phyloP scores from a whole-genome alignment of 2,329 filamentous ascomycete species.

The Arthroderma sp. region DNA sequence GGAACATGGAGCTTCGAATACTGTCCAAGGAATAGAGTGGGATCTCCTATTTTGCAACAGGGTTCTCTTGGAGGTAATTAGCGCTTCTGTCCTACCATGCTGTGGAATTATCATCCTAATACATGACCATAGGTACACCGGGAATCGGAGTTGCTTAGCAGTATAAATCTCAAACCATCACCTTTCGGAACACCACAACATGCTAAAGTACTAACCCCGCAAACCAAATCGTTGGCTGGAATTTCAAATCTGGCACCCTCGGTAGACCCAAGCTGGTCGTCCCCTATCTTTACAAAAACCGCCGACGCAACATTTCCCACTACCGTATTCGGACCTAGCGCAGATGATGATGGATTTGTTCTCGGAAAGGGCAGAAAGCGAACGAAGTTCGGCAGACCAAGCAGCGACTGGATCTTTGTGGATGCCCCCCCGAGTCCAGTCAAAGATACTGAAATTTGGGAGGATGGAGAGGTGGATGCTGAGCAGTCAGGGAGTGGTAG shows the following conservation, averaged over 20 bases:
- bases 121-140: constrained; percentile 2
- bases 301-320: constrained; percentile 56
- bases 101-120: background rate
- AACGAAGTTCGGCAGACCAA: constrained; percentile 53
- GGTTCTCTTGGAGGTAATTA: constrained; percentile 25
- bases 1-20: constrained; percentile 18
- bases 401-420: constrained; percentile 59
- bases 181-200: background rate
- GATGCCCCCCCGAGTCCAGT: constrained; percentile 57
- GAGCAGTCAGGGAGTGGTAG: too few species aligned
- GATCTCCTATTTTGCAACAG: constrained; percentile 38
- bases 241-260: background rate
- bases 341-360: constrained; percentile 51
- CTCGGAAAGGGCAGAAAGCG: constrained; percentile 54
- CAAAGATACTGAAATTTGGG: constrained; percentile 5
- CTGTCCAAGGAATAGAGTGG: constrained; percentile 38
- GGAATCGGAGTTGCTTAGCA: constrained; percentile 1
- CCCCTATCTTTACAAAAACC: constrained; percentile 68
- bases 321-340: constrained; percentile 51
- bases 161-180: background rate
- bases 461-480: constrained; percentile 5
- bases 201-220: background rate
- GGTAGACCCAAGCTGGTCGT: constrained; percentile 40
- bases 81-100: background rate
- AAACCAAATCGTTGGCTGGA: background rate